Conservation (phyloP, 23 red algal genomes). For the Chondrus crispus region DNA sequence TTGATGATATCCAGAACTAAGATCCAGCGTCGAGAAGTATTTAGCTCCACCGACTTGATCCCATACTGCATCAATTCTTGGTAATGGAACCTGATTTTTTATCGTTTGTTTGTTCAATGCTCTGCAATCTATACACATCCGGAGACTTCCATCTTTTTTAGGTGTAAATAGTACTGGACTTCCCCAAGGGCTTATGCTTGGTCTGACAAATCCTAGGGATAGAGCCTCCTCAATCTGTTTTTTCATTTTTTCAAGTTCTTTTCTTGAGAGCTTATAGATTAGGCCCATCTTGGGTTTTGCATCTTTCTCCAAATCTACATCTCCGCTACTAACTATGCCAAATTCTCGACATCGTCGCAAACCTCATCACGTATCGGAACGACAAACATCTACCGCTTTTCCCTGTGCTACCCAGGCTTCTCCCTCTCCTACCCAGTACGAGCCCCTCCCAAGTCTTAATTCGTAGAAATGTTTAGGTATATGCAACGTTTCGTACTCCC, state of each 20-base stretch:
- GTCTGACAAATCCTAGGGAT: neutral
- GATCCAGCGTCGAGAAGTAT: slow-evolving; percentile 1
- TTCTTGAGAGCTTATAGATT: neutral
- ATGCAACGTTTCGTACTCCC: too few relatives aligned
- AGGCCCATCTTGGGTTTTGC: neutral
- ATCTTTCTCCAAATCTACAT: too few relatives aligned
- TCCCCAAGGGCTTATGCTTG: neutral
- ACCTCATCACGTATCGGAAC: too few relatives aligned
- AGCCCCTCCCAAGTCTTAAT: too few relatives aligned
- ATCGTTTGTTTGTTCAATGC: slow-evolving; percentile 28
- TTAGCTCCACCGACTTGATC: neutral
- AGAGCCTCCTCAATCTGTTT: neutral
- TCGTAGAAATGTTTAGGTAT: too few relatives aligned
- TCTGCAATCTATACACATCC: slow-evolving; percentile 23
- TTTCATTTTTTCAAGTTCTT: neutral
- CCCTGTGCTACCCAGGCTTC: too few relatives aligned
- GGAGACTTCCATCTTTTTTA: neutral
- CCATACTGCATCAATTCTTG: slow-evolving; percentile 2
- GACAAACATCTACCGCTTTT: too few relatives aligned
- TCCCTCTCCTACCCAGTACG: too few relatives aligned
- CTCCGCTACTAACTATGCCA: too few relatives aligned
- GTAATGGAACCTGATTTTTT: neutral
- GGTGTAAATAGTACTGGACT: slow-evolving; percentile 11
- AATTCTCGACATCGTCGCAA: too few relatives aligned
- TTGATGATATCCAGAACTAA: slow-evolving; percentile 18